Evolutionary conservation across 768 basidiomycete genomes (phyloP).

Genomic region (Leucogyrophana mollusca): DNA sequence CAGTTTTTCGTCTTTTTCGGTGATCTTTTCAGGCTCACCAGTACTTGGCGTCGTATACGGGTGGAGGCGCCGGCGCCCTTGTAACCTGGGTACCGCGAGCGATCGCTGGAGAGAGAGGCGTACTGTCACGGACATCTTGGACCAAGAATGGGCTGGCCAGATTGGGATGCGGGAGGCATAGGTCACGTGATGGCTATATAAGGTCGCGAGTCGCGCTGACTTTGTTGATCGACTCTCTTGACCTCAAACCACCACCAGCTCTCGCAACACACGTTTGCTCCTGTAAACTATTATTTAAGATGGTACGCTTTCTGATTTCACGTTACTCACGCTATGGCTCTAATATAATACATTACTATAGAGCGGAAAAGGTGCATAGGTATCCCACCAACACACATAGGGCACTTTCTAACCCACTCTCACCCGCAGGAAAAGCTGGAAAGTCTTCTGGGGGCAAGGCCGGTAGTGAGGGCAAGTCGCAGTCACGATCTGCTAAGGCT

Average conservation of each 20-base stretch:
- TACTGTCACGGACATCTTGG: conserved; percentile 19
- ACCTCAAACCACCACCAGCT: conserved; percentile 25
- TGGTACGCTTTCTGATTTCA: conserved; percentile 19
- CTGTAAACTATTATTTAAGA: conserved; percentile 17
- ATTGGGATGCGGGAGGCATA: conserved; percentile 12
- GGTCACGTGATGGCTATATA: conserved; percentile 33
- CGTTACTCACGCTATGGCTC: neutral
- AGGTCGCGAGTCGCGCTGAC: conserved; percentile 25
- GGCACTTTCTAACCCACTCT: conserved; percentile 6
- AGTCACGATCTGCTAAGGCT: conserved; percentile 72
- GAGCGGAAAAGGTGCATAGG: conserved; percentile 31
- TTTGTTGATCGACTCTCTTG: conserved; percentile 33
- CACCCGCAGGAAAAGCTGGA: conserved; percentile 43
- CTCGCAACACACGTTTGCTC: conserved; percentile 9
- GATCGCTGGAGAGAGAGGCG: neutral
- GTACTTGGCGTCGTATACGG: neutral
- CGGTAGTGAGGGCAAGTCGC: conserved; percentile 48
- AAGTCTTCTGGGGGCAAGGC: conserved; percentile 53
- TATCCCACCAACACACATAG: too few relatives aligned
- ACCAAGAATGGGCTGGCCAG: conserved; percentile 15
- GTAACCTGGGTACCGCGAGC: conserved; percentile 8
- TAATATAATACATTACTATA: conserved; percentile 7
- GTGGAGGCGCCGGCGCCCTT: neutral
- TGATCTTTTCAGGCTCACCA: too few relatives aligned
- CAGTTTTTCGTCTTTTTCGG: too few relatives aligned